These are phyloP conservation scores for Vitis riparia DNA, from an alignment of 164 flowering plant species.

Conservation along the genomic window DNA sequence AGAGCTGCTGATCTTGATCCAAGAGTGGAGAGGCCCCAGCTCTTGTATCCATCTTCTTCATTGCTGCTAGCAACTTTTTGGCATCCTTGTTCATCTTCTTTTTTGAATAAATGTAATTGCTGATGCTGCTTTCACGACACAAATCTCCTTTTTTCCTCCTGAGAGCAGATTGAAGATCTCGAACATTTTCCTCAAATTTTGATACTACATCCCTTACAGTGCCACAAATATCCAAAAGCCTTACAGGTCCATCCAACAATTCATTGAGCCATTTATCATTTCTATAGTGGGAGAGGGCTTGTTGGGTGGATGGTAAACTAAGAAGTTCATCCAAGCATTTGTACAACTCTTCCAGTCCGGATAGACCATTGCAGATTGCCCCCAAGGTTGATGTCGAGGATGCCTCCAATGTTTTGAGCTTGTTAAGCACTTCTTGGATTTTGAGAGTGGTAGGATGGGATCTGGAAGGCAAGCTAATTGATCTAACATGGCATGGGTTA, in stretches of 20 bases:
- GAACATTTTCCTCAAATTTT: slow-evolving; percentile 18
- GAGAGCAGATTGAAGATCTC: slow-evolving; percentile 22
- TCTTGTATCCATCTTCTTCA: slow-evolving; percentile 26
- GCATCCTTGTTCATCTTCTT: slow-evolving; percentile 32
- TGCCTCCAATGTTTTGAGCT: slow-evolving; percentile 24
- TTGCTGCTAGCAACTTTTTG: slow-evolving; percentile 13
- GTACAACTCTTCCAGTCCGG: slow-evolving; percentile 31
- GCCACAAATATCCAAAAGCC: slow-evolving; percentile 28
- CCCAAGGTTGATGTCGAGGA: slow-evolving; percentile 17
- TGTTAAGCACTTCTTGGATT: slow-evolving; percentile 35
- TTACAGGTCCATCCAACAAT: slow-evolving; percentile 27
- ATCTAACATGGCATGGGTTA: slow-evolving; percentile 20
- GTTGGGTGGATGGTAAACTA: slow-evolving; percentile 25
- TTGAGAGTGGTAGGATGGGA: slow-evolving; percentile 34
- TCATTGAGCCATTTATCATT: slow-evolving; percentile 15
- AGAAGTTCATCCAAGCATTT: slow-evolving; percentile 30
- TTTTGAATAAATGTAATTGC: slow-evolving; percentile 19
- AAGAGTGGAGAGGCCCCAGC: neutral
- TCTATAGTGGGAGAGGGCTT: slow-evolving; percentile 19
- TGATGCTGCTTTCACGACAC: slow-evolving; percentile 13
- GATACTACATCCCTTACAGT: slow-evolving; percentile 20
- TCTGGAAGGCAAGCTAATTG: slow-evolving; percentile 44
- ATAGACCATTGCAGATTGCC: slow-evolving; percentile 22
- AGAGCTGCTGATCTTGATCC: slow-evolving; percentile 11
- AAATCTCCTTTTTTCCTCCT: slow-evolving; percentile 29